Evolutionary conservation across 441 rosid genomes (phyloP).

Genomic region (Daphne laureola): DNA sequence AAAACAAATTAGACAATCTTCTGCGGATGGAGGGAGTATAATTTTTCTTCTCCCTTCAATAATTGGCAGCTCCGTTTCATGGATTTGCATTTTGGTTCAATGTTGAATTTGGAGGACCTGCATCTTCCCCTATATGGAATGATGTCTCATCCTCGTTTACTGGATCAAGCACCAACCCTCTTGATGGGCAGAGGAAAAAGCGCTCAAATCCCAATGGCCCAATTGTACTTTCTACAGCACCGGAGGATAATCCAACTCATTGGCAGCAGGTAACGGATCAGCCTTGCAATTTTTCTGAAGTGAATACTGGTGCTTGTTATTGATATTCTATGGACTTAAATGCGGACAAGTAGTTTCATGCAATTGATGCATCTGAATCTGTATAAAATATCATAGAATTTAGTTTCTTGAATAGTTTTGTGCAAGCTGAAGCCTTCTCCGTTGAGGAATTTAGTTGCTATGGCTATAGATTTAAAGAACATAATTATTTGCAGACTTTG

Average conservation of each 20-base stretch:
- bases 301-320: too few relatives aligned
- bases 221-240: constrained; percentile 82
- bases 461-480: too few relatives aligned
- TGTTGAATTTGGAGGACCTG: constrained; percentile 64
- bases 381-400: too few relatives aligned
- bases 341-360: too few relatives aligned
- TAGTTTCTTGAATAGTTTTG: too few relatives aligned
- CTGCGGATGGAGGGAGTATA: too few relatives aligned
- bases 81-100: constrained; percentile 99
- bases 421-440: too few relatives aligned
- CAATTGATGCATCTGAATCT: too few relatives aligned
- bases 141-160: constrained; percentile 18
- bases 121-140: constrained; percentile 34
- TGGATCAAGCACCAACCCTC: constrained; percentile 24
- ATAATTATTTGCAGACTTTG: constrained; percentile 65
- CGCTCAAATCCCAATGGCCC: constrained; percentile 62
- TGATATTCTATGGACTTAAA: too few relatives aligned
- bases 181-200: constrained; percentile 59
- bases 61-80: constrained; percentile 76
- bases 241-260: constrained; percentile 91
- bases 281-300: too few relatives aligned
- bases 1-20: too few relatives aligned
- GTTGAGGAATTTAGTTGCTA: too few relatives aligned
- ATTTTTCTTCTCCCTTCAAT: constrained; percentile 8
- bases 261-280: constrained; percentile 77